phyloP scores from a whole-genome alignment of 306 rosid genomes.

The Gillenia trifoliata region DNA sequence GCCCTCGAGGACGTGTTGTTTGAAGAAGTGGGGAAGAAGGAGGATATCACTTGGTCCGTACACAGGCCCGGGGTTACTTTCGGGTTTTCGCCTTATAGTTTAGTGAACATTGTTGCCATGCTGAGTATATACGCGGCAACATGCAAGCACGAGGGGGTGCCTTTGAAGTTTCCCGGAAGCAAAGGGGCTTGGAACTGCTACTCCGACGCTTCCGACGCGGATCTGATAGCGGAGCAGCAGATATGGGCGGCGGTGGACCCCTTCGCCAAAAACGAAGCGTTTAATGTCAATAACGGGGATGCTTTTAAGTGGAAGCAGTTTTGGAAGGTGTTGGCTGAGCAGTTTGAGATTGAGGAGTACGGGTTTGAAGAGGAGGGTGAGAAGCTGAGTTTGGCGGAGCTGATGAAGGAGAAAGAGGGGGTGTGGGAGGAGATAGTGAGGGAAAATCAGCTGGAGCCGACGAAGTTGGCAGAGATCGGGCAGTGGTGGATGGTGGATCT shows the following conservation, averaged over 20 bases:
- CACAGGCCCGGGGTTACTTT: slow-evolving; percentile 43
- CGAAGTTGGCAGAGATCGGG: background rate
- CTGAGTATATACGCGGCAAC: slow-evolving; percentile 51
- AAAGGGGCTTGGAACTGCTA: slow-evolving; percentile 44
- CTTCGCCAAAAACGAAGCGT: slow-evolving; percentile 48
- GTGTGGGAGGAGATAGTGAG: slow-evolving; percentile 61
- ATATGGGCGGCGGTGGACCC: slow-evolving; percentile 74
- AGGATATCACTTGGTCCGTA: slow-evolving; percentile 44
- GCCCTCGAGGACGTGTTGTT: slow-evolving; percentile 40
- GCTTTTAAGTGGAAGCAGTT: slow-evolving; percentile 60
- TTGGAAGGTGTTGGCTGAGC: slow-evolving; percentile 68
- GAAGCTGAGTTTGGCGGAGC: slow-evolving; percentile 26
- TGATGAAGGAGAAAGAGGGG: slow-evolving; percentile 45
- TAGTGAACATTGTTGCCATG: slow-evolving; percentile 44
- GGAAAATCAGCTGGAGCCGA: slow-evolving; percentile 33
- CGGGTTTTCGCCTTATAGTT: slow-evolving; percentile 55
- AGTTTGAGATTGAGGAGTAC: slow-evolving; percentile 54
- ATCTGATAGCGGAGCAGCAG: slow-evolving; percentile 70
- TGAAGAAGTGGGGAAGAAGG: slow-evolving; percentile 43
- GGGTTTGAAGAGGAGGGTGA: slow-evolving; percentile 39
- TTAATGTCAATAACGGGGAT: slow-evolving; percentile 56
- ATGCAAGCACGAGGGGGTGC: slow-evolving; percentile 51
- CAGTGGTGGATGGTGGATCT: slow-evolving; percentile 24
- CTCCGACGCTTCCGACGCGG: slow-evolving; percentile 44
- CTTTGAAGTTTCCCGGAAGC: slow-evolving; percentile 50